Conservation (phyloP, 108 stramenopile genomes). For the Ochromonas danica region DNA sequence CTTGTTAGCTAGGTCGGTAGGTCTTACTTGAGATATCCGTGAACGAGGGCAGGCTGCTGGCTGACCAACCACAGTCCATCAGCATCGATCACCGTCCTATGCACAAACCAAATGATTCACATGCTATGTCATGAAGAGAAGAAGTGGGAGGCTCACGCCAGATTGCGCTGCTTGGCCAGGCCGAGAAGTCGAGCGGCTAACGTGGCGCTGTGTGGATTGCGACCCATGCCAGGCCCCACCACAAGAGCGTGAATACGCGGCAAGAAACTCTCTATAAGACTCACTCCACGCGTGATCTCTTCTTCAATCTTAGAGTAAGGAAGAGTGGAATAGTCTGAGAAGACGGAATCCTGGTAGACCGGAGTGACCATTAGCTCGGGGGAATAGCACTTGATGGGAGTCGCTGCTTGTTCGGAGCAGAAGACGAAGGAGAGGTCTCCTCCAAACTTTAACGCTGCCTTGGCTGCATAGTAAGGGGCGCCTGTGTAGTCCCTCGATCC, state of each 20-base stretch:
- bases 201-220: too few species aligned
- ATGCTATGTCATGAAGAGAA: not conserved
- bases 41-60: slow-evolving; percentile 21
- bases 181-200: too few species aligned
- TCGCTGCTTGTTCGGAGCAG: slow-evolving; percentile 79
- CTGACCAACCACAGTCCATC: slow-evolving; percentile 84
- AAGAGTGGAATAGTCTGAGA: not conserved
- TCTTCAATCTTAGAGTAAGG: not conserved
- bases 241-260: slow-evolving; percentile 72
- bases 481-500: slow-evolving; percentile 87
- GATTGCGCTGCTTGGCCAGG: too few species aligned
- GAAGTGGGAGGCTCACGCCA: not conserved
- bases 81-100: slow-evolving; percentile 79
- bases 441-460: slow-evolving; percentile 76
- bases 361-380: slow-evolving; percentile 72
- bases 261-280: slow-evolving; percentile 55
- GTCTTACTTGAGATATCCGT: too few species aligned
- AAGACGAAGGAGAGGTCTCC: slow-evolving; percentile 89
- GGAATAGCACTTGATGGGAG: slow-evolving; percentile 89
- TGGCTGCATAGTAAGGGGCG: slow-evolving; percentile 93
- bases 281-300: slow-evolving; percentile 36
- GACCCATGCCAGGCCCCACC: slow-evolving; percentile 89
- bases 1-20: too few species aligned
- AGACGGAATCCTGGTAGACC: slow-evolving; percentile 58
- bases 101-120: not conserved